phyloP scores from a whole-genome alignment of 441 rosid species.

The Adansonia grandidieri region DNA sequence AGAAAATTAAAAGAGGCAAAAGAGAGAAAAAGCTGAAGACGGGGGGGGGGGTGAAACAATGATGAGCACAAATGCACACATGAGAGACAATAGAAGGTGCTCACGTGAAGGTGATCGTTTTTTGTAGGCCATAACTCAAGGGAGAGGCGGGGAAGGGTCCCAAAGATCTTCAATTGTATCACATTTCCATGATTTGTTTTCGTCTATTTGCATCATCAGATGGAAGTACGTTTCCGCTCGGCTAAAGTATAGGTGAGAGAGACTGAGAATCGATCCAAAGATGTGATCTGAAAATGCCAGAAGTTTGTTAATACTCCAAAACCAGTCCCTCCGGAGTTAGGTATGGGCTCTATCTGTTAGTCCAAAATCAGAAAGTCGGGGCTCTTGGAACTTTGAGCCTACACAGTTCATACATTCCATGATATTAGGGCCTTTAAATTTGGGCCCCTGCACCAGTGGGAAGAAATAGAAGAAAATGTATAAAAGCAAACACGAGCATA shows the following conservation, averaged over 20 bases:
- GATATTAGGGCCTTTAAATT: background rate
- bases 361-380: background rate
- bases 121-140: background rate
- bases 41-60: background rate
- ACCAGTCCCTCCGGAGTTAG: background rate
- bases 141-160: background rate
- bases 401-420: background rate
- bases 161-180: background rate
- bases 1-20: slow-evolving; percentile 10
- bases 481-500: too few relatives aligned
- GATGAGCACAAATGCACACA: slow-evolving; percentile 39
- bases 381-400: background rate
- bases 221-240: background rate
- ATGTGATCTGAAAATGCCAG: background rate
- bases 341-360: background rate
- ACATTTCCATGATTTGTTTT: background rate
- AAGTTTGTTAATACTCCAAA: background rate
- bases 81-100: slow-evolving; percentile 60
- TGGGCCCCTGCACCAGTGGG: background rate
- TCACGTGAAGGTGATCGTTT: slow-evolving; percentile 54
- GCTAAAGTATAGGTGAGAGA: background rate
- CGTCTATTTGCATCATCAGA: background rate
- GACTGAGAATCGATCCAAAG: background rate
- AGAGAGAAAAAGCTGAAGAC: too few relatives aligned
- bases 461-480: too few relatives aligned